A percentile compares a stretch with the other conserved stretches of the same genome.
Evolutionary conservation across 2,329 filamentous ascomycete species (phyloP).

Genomic region (Alternaria atra): DNA sequence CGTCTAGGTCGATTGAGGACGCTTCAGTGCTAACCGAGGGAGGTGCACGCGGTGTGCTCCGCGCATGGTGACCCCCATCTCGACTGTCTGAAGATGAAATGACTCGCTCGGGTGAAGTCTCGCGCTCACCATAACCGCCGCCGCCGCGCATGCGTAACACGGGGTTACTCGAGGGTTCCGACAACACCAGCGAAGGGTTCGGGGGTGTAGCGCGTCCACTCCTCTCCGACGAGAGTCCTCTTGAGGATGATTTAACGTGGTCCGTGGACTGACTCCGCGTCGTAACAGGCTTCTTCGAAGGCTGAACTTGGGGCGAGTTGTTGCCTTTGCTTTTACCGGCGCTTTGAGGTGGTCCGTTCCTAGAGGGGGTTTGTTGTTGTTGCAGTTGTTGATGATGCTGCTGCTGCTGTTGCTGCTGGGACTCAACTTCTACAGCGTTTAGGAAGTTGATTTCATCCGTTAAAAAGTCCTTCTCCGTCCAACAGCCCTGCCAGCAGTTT

Average conservation of each 20-base stretch:
- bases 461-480: constrained; percentile 79
- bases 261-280: constrained; percentile 45
- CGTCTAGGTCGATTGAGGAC: constrained; percentile 39
- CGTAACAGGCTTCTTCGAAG: constrained; percentile 37
- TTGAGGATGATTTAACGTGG: constrained; percentile 36
- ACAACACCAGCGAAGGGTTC: constrained; percentile 30
- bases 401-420: constrained; percentile 11
- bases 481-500: constrained; percentile 96
- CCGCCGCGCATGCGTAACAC: constrained; percentile 28
- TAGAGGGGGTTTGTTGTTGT: constrained; percentile 29
- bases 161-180: constrained; percentile 36
- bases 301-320: constrained; percentile 36
- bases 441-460: constrained; percentile 45
- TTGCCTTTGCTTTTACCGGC: constrained; percentile 39
- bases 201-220: constrained; percentile 46
- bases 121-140: constrained; percentile 32
- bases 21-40: constrained; percentile 34
- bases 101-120: constrained; percentile 41
- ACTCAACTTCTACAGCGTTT: constrained; percentile 30
- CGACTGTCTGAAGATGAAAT: constrained; percentile 43
- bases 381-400: constrained; percentile 9
- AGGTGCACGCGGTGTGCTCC: constrained; percentile 35
- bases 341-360: constrained; percentile 37
- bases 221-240: constrained; percentile 44
- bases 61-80: constrained; percentile 31